A percentile compares a stretch with the other conserved stretches of the same genome.
These are phyloP conservation scores for Penicillium sclerotigenum DNA, from an alignment of 2,329 filamentous ascomycete genomes.

Conservation along the genomic window DNA sequence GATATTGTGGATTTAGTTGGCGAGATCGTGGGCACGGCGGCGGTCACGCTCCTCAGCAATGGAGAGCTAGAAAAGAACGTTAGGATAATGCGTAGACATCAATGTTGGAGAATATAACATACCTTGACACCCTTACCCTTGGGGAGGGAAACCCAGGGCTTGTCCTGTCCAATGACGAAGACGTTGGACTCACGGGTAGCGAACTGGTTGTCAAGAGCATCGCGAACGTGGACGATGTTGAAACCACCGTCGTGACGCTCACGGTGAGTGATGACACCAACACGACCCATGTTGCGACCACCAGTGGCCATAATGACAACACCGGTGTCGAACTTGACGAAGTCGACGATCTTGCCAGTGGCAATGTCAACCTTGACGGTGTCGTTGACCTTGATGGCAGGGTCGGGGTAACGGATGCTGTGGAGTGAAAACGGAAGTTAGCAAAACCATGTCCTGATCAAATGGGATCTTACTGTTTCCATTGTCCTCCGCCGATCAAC, in stretches of 20 bases:
- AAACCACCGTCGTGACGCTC: constrained; percentile 99
- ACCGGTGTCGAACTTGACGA: constrained; percentile 98
- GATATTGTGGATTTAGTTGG: constrained; percentile 43
- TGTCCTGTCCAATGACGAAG: constrained; percentile 97
- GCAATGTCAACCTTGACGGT: constrained; percentile 98
- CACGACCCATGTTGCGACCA: constrained; percentile 99
- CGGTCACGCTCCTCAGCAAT: constrained; percentile 99
- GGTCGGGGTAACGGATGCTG: constrained; percentile 99
- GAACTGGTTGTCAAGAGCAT: constrained; percentile 99
- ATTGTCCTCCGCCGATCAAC: constrained; percentile 53
- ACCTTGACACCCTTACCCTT: constrained; percentile 99
- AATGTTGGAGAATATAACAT: constrained; percentile 22
- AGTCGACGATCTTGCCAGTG: constrained; percentile 97
- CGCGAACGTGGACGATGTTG: constrained; percentile 89
- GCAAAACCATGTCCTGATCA: constrained; percentile 28
- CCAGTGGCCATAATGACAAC: constrained; percentile 97
- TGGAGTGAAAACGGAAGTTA: constrained; percentile 29
- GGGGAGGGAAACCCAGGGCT: constrained; percentile 98
- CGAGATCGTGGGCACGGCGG: constrained; percentile 69
- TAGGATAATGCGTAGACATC: constrained; percentile 14
- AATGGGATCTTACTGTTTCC: constrained; percentile 34
- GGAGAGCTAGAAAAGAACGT: constrained; percentile 60
- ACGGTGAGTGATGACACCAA: constrained; percentile 99
- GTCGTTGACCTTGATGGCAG: constrained; percentile 98
- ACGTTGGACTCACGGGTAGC: constrained; percentile 99